These are phyloP conservation scores for Colletotrichum cuscutae DNA, from an alignment of 2,329 filamentous ascomycete species.

Conservation along the genomic window DNA sequence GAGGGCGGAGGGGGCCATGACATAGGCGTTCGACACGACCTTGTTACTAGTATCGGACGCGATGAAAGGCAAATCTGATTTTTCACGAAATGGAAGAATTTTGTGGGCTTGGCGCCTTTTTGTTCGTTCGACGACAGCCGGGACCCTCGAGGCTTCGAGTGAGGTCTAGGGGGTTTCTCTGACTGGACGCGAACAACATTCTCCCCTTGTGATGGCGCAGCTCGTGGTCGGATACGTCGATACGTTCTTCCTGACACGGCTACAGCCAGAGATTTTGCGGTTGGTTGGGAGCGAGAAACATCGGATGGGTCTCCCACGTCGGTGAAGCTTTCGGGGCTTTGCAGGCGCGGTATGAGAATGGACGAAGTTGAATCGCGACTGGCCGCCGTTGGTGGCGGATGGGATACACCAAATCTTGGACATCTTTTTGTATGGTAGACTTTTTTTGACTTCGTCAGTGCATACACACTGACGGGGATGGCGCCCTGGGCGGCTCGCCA, in stretches of 20 bases:
- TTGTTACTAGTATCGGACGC: constrained; percentile 98
- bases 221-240: not conserved
- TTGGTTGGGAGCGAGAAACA: not conserved
- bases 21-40: constrained; percentile 99
- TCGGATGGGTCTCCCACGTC: constrained; percentile 8
- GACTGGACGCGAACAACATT: not conserved
- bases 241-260: constrained; percentile 6
- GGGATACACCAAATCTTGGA: not conserved
- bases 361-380: not conserved
- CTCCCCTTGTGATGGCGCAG: not conserved
- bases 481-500: constrained; percentile 15
- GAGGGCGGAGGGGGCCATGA: constrained; percentile 79
- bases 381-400: not conserved
- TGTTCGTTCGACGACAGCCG: not conserved
- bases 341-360: not conserved
- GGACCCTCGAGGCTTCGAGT: constrained; percentile 10
- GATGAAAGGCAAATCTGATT: constrained; percentile 96
- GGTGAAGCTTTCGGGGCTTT: not conserved
- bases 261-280: not conserved
- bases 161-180: not conserved
- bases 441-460: not conserved
- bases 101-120: not conserved
- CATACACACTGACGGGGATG: constrained; percentile 4
- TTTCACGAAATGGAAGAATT: constrained; percentile 48
- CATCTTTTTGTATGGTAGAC: constrained; percentile 1